Evolutionary conservation across 441 rosid genomes (phyloP), one percentile per base, ranked within the genome.

Genomic region (Theobroma grandiflorum): DNA sequence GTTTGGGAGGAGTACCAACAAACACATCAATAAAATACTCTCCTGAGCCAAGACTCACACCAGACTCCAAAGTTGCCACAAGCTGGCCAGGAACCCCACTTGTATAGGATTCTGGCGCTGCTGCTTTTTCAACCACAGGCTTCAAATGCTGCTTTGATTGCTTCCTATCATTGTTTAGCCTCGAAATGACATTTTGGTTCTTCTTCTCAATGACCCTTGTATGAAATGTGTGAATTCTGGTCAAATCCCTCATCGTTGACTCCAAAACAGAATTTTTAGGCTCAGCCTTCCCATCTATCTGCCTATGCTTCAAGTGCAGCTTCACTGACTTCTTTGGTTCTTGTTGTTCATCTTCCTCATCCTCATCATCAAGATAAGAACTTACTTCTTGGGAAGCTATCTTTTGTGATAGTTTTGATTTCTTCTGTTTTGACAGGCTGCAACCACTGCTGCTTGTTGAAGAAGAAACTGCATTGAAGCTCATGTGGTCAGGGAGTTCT

Each of bases 11-110:
- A 8, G 92, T 90, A 66, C 99, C 99, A 50, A 96, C 85, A 58
- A 94, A 89, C 26, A 93, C 99, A 76, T 96, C 98, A 84, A 96
- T 90, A 81, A 96, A 92, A 79, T 94, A 96, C 84, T 96, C 98
- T 10, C 97, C 98, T 0, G 99, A 91, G 64, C 95, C 93, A 6
- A 84, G 91, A 53, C 83, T 88, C 66, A 91, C 94, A 77, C 98
- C 98, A 5, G 98, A 95, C 70, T 88, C 96, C 82, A 95, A 75
- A 26, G 95, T 93, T 1, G 97, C 99, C 87, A 90, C 84, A 3
- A 95, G 82, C 85, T 91, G 89, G 35, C 92, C 91, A 2, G 87
- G 42, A 43, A 83, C 53, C 37, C 84, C 88, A 40, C 55, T 50
- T 4, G 83, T 73, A 16, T 82, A 75, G 63, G 90, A 75, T 50